These are phyloP conservation scores for Diaporthe vexans DNA, from an alignment of 2,329 filamentous ascomycete species.

Conservation along the genomic window DNA sequence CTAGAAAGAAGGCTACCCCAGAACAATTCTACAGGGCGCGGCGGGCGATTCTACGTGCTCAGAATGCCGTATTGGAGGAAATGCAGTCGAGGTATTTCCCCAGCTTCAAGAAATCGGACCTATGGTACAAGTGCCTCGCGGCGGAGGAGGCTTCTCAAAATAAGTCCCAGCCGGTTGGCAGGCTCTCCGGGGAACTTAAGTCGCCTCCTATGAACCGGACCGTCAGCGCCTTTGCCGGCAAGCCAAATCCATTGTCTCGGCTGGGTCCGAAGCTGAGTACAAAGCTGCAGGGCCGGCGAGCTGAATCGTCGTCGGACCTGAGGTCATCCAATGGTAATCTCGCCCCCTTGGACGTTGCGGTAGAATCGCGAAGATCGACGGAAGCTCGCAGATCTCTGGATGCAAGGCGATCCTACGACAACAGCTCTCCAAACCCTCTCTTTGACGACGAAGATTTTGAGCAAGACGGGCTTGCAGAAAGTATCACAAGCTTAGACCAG, in stretches of 20 bases:
- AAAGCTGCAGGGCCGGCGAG: constrained; percentile 52
- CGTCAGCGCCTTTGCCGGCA: constrained; percentile 47
- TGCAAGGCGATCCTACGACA: constrained; percentile 67
- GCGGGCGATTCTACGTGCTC: constrained; percentile 83
- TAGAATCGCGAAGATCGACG: constrained; percentile 69
- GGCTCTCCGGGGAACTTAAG: constrained; percentile 25
- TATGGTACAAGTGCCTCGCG: constrained; percentile 96
- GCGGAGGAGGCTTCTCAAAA: constrained; percentile 78
- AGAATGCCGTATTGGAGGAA: constrained; percentile 85
- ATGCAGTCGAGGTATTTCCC: constrained; percentile 87
- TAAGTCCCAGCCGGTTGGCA: constrained; percentile 38
- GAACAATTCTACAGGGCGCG: constrained; percentile 88
- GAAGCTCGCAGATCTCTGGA: constrained; percentile 38
- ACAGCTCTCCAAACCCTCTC: constrained; percentile 63
- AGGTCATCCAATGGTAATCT: constrained; percentile 53
- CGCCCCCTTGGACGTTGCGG: constrained; percentile 57
- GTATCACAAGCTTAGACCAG: constrained; percentile 83
- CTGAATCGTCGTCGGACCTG: constrained; percentile 65
- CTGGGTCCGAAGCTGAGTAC: constrained; percentile 56
- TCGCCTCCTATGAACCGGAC: constrained; percentile 36
- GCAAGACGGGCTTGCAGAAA: constrained; percentile 77
- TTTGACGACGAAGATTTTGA: constrained; percentile 89
- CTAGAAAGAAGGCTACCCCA: constrained; percentile 81
- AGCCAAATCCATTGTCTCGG: constrained; percentile 60
- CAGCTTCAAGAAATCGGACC: constrained; percentile 90